Evolutionary conservation across 2,329 filamentous ascomycete species (phyloP), one percentile per base, ranked within the genome.

Genomic region (Thelonectria discophora): DNA sequence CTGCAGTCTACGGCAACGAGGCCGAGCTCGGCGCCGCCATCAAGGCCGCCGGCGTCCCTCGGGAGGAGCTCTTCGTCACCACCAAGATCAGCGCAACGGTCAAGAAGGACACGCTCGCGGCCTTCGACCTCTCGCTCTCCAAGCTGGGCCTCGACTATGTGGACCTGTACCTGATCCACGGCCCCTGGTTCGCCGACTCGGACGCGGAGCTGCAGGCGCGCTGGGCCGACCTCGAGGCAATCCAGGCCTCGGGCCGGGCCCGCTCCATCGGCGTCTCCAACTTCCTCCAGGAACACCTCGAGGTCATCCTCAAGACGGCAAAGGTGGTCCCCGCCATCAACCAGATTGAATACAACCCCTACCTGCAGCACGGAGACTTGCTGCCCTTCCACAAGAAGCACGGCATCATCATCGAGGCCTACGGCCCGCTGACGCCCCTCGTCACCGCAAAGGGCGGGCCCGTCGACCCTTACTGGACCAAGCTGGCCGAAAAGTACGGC

Each of bases 291-390:
- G 72, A 78, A 45, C 79, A 90, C 66, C 76, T 90, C 18, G 83
- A 89, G 73, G 71, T 78, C 3, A 73, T 89, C 43, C 78, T 89
- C 2, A 74, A 83, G 73, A 86, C 87, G 5, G 88, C 88, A 52
- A 84, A 83, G 68, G 74, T 90, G 62, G 73, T 80, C 3, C 92
- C 92, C 1, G 88, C 86, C 7, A 84, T 91, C 64, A 94, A 94
- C 79, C 91, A 95, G 81, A 90, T 94, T 72, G 91, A 94, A 79
- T 88, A 86, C 72, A 90, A 95, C 76, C 90, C 91, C 0, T 92
- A 92, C 74, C 80, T 91, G 53, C 89, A 90, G 76, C 89, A 90
- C 73, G 81, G 80, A 6, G 79, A 82, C 60, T 79, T 91, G 12
- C 56, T 90, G 32, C 76, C 79, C 15, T 91, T 85, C 76, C 84